Conservation (phyloP, 2,329 filamentous ascomycete genomes). For the Neocucurbitaria cava region DNA sequence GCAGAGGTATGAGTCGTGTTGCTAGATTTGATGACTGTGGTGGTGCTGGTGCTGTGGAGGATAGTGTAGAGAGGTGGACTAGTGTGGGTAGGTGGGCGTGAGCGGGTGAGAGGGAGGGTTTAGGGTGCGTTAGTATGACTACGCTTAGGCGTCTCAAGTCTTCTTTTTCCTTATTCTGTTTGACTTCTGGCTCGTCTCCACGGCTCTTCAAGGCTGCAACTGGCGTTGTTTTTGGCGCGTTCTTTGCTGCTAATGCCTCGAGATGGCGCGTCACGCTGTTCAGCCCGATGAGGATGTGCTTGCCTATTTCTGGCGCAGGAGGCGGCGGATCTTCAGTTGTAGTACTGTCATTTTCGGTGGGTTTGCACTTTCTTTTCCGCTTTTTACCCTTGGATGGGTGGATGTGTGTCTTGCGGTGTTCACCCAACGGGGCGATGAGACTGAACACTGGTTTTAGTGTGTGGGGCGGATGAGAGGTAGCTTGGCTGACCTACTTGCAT, state of each 20-base stretch:
- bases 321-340: slow-evolving; percentile 38
- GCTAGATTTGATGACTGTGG: background rate
- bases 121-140: slow-evolving; percentile 43
- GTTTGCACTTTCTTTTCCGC: slow-evolving; percentile 35
- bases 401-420: slow-evolving; percentile 63
- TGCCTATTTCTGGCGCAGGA: slow-evolving; percentile 60
- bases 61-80: slow-evolving; percentile 32
- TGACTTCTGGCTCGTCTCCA: background rate
- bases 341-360: slow-evolving; percentile 3
- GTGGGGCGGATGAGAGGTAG: background rate
- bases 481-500: slow-evolving; percentile 63
- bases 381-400: slow-evolving; percentile 68
- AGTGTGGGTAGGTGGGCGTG: slow-evolving; percentile 46
- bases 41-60: slow-evolving; percentile 2
- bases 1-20: slow-evolving; percentile 68
- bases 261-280: slow-evolving; percentile 68
- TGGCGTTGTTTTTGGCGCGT: slow-evolving; percentile 18
- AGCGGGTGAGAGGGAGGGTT: slow-evolving; percentile 39
- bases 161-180: background rate
- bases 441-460: slow-evolving; percentile 49
- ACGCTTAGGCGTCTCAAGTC: slow-evolving; percentile 22
- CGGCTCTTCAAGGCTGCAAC: background rate
- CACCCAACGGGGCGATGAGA: slow-evolving; percentile 68
- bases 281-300: slow-evolving; percentile 69
- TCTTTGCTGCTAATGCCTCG: slow-evolving; percentile 51